A percentile compares a stretch with the other conserved stretches of the same genome.
phyloP scores from a whole-genome alignment of 306 rosid species.

The Prunus mongolica region DNA sequence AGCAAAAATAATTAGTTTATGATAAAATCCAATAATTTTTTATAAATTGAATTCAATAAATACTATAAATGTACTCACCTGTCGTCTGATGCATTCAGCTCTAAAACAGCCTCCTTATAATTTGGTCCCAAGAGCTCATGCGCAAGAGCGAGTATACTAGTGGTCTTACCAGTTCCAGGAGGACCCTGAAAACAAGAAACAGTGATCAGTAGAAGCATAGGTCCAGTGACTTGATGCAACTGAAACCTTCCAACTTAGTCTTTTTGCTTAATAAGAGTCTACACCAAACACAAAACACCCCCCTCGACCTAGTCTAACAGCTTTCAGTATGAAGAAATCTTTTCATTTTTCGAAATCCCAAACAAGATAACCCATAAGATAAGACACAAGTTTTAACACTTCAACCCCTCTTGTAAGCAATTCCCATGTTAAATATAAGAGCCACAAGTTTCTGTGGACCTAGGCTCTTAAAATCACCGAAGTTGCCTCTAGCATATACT shows the following conservation, averaged over 20 bases:
- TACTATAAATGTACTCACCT: slow-evolving; percentile 39
- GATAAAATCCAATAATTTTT: neutral
- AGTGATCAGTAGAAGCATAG: slow-evolving; percentile 12
- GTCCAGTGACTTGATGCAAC: neutral
- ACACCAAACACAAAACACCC: neutral
- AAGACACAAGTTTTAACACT: neutral
- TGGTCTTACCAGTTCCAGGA: slow-evolving; percentile 95
- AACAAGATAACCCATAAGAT: no score
- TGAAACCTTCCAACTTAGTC: neutral
- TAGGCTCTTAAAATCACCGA: neutral
- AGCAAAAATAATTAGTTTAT: neutral
- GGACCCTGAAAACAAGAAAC: slow-evolving; percentile 62
- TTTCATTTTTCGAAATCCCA: neutral
- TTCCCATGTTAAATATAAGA: neutral
- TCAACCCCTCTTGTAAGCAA: neutral
- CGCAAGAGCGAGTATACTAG: slow-evolving; percentile 87
- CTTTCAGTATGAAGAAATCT: neutral
- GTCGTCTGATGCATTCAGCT: slow-evolving; percentile 93
- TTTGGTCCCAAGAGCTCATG: slow-evolving; percentile 86
- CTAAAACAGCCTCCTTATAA: slow-evolving; percentile 87
- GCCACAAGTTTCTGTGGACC: neutral
- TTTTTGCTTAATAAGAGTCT: neutral
- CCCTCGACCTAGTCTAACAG: neutral
- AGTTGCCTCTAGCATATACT: neutral
- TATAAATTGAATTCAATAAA: neutral